phyloP scores from a whole-genome alignment of 495 filamentous ascomycete species.

The Lichina pygmaea region DNA sequence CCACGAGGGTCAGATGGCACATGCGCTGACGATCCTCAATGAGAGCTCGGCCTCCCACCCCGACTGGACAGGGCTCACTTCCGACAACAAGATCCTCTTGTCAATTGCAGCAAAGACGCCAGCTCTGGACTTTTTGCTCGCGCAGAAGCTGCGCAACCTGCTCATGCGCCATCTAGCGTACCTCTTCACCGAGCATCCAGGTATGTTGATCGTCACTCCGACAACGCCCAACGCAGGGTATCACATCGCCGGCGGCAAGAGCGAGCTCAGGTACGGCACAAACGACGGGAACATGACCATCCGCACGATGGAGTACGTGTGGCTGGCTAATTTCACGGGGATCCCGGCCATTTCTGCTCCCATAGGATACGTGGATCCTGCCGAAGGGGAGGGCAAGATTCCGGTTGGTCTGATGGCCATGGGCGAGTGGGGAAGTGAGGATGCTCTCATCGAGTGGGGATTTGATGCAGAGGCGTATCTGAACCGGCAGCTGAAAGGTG shows the following conservation, averaged over 20 bases:
- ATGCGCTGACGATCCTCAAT: slow-evolving; percentile 42
- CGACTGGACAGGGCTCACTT: slow-evolving; percentile 25
- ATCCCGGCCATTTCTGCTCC: slow-evolving; percentile 58
- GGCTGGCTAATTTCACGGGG: slow-evolving; percentile 62
- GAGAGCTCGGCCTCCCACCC: slow-evolving; percentile 12
- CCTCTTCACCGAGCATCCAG: slow-evolving; percentile 46
- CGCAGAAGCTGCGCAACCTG: slow-evolving; percentile 45
- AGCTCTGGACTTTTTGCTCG: slow-evolving; percentile 39
- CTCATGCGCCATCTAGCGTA: slow-evolving; percentile 62
- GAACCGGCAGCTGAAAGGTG: slow-evolving; percentile 14
- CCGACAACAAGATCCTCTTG: slow-evolving; percentile 50
- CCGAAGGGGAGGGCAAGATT: slow-evolving; percentile 22
- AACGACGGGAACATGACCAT: slow-evolving; percentile 46
- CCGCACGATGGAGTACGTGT: slow-evolving; percentile 68
- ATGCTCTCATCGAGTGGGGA: slow-evolving; percentile 49
- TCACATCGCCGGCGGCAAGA: slow-evolving; percentile 21
- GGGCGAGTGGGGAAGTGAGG: slow-evolving; percentile 71
- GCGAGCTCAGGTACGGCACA: slow-evolving; percentile 34
- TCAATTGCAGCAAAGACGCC: slow-evolving; percentile 33
- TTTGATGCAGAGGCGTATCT: slow-evolving; percentile 33
- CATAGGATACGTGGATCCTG: slow-evolving; percentile 34
- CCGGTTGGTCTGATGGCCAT: slow-evolving; percentile 79
- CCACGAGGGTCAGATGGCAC: slow-evolving; percentile 46
- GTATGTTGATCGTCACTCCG: slow-evolving; percentile 54
- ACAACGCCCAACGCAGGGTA: slow-evolving; percentile 57